These are phyloP conservation scores for Proliferodiscus dingleyae DNA, from an alignment of 2,329 filamentous ascomycete genomes.

Conservation along the genomic window DNA sequence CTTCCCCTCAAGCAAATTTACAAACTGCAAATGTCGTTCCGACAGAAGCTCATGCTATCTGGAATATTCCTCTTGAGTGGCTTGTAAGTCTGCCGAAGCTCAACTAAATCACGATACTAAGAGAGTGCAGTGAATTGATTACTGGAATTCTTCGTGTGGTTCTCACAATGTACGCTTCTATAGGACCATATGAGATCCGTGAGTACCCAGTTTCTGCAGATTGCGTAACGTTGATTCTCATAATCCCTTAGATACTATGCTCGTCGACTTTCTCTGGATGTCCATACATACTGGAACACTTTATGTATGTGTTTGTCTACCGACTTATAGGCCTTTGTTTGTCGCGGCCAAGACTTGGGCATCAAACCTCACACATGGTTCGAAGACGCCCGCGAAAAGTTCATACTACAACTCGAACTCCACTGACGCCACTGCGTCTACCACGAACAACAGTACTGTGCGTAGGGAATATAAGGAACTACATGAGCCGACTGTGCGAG, in stretches of 20 bases:
- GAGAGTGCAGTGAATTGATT: background rate
- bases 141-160: background rate
- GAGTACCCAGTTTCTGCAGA: background rate
- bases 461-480: no score
- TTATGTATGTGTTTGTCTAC: background rate
- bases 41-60: background rate
- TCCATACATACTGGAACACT: background rate
- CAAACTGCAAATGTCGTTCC: background rate
- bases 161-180: background rate
- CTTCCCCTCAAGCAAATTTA: background rate
- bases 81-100: background rate
- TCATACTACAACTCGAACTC: background rate
- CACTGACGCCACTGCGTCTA: background rate
- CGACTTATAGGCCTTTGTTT: background rate
- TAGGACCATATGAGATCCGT: background rate
- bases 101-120: background rate
- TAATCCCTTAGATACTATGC: background rate
- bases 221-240: no score
- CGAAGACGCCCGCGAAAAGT: background rate
- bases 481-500: no score
- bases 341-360: background rate
- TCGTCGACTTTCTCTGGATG: background rate
- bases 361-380: background rate
- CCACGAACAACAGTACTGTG: background rate
- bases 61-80: background rate